Base-by-base conservation (phyloP, 176 grass and related monocot species). In the Elymus sibiricus region DNA sequence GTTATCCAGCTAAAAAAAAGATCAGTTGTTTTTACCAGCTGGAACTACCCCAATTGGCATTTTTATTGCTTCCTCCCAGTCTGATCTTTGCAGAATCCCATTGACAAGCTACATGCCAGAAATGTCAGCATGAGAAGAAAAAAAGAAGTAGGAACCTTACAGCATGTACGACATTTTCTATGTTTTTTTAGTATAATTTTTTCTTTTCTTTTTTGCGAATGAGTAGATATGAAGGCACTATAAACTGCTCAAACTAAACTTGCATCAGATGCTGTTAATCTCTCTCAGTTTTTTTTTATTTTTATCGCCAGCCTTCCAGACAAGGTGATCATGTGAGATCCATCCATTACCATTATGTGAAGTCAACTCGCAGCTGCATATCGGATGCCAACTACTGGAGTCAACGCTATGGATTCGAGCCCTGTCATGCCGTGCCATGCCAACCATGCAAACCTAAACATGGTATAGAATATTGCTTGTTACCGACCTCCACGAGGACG, bases 31-130 rank as follows among this genome's bases (percentile, higher is more conserved):
- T 43, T 4, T 86, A 92, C 93, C 93, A 70, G 89, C 95, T 78
- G 95, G 95, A 90, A 98, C 66, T 2, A 93, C 43, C 31, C 95
- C 95, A 27, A 98, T 88, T n/a, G 95, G 81, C 79, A 87, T 63
- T 59, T 87, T 95, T 58, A 93, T 98, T 53, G 86, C 88, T 22
- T 80, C 87, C 68, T 88, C 85, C 95, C 93, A 89, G 46, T 98
- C 93, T 80, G 82, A 78, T 90, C 93, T 91, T 83, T 87, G 89
- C 64, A 98, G 90, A 77, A 98, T 84, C 73, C 93, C 93, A 64
- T 95, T 98, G 7, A 98, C 70, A 60, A 93, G 91, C 93, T 76
- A 32, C 31, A 53, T 9, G 47, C 5, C 31, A 78, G 24, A 59
- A 64, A 85, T 44, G 5, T 72, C 17, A 38, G 65, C 35, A 6